These are phyloP conservation scores for Saturnispora ahearnii DNA, from an alignment of 805 yeast genomes.

Conservation along the genomic window DNA sequence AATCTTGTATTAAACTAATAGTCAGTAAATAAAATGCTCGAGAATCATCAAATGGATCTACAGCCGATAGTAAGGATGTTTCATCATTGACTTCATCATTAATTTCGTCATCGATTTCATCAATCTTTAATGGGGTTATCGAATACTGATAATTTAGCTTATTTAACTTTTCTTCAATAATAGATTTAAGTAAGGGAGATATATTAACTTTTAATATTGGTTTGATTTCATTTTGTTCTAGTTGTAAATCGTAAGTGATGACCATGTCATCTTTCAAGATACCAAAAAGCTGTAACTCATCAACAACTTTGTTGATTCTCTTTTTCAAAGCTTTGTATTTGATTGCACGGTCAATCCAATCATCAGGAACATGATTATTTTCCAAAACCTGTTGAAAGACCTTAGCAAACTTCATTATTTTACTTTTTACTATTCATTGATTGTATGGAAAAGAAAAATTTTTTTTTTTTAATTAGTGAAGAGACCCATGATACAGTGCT, in stretches of 20 bases:
- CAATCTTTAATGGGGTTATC: conserved; percentile 8
- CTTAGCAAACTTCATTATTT: conserved; percentile 66
- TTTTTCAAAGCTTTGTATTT: conserved; percentile 67
- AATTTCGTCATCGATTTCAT: background rate
- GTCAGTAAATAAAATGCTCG: conserved; percentile 17
- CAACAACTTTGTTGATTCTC: conserved; percentile 53
- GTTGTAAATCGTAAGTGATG: conserved; percentile 18
- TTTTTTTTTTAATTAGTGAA: no score
- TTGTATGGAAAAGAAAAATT: background rate
- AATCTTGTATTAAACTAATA: conserved; percentile 44
- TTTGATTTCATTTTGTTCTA: conserved; percentile 13
- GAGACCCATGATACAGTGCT: no score
- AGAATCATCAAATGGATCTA: conserved; percentile 21
- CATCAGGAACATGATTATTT: conserved; percentile 53
- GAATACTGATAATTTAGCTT: conserved; percentile 15
- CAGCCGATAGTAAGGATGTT: conserved; percentile 14
- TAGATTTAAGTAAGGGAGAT: conserved; percentile 14
- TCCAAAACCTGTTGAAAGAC: conserved; percentile 52
- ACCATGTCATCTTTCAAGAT: conserved; percentile 35
- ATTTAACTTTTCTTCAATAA: conserved; percentile 16
- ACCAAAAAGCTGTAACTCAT: conserved; percentile 53
- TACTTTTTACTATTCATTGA: background rate
- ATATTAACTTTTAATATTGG: conserved; percentile 22
- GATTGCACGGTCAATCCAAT: conserved; percentile 61
- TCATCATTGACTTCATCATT: background rate